A percentile compares a stretch with the other conserved stretches of the same genome.
Conservation (phyloP, 2,329 filamentous ascomycete genomes). For the Talaromyces amestolkiae region DNA sequence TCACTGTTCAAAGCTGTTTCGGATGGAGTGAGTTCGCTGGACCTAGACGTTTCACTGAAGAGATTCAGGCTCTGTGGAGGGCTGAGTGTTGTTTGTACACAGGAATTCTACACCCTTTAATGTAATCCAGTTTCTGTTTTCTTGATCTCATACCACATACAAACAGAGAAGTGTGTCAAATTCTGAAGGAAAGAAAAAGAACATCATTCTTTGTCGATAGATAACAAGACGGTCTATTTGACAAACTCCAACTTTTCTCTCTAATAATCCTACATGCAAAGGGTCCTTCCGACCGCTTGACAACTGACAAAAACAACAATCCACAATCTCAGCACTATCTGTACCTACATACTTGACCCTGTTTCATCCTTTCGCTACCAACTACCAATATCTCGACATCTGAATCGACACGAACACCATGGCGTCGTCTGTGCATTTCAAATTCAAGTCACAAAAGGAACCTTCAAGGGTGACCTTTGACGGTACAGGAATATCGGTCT, state of each 20-base stretch:
- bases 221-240: conserved; percentile 20
- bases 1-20: neutral
- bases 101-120: conserved; percentile 16
- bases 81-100: conserved; percentile 15
- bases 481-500: conserved; percentile 95
- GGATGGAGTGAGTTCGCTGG: conserved; percentile 13
- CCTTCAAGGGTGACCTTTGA: conserved; percentile 93
- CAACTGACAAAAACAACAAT: neutral
- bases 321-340: conserved; percentile 19
- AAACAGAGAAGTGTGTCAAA: conserved; percentile 17
- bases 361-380: neutral
- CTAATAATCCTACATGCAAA: conserved; percentile 19
- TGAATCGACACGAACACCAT: conserved; percentile 56
- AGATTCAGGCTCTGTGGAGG: conserved; percentile 13
- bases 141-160: conserved; percentile 17
- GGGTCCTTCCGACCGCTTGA: conserved; percentile 8
- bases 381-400: neutral
- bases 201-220: conserved; percentile 20
- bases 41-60: conserved; percentile 11
- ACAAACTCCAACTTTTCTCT: conserved; percentile 16
- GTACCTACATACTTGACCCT: conserved; percentile 20
- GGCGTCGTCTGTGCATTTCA: conserved; percentile 98
- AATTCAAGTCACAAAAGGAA: conserved; percentile 98
- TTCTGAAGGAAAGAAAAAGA: conserved; percentile 16
- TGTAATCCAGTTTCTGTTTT: conserved; percentile 18